phyloP scores from a whole-genome alignment of 192 early-diverging fungal species.

The Glomus cerebriforme region DNA sequence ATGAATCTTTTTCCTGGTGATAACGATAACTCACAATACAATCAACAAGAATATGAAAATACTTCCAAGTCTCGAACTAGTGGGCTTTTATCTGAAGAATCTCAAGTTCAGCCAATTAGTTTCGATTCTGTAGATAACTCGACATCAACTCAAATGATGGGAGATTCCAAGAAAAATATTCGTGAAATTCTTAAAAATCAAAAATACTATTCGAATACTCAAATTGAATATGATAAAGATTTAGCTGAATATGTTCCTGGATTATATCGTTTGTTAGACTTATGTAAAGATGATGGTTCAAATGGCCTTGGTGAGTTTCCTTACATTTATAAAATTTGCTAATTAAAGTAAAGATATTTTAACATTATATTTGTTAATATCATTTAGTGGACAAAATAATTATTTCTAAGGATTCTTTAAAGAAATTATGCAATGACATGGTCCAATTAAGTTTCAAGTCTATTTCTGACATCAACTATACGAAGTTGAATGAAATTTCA shows the following conservation, averaged over 20 bases:
- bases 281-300: constrained; percentile 25
- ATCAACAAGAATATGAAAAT: neutral
- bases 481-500: neutral
- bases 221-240: neutral
- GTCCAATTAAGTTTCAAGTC: neutral
- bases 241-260: neutral
- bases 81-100: neutral
- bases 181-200: neutral
- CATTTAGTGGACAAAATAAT: constrained; percentile 11
- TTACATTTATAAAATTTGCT: neutral
- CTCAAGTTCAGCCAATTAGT: too few relatives aligned
- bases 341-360: too few relatives aligned
- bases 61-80: neutral
- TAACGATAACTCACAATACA: neutral
- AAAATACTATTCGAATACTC: neutral
- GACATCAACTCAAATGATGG: too few relatives aligned
- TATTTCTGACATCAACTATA: constrained; percentile 12
- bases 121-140: too few relatives aligned
- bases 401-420: constrained; percentile 13
- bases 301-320: constrained; percentile 25
- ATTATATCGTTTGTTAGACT: constrained; percentile 20
- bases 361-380: too few relatives aligned
- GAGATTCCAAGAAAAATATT: neutral
- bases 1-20: neutral
- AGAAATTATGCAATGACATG: constrained; percentile 1